A percentile compares a stretch with the other conserved stretches of the same genome.
Conservation (phyloP, 805 yeast species). For the Ogataea neopini region DNA sequence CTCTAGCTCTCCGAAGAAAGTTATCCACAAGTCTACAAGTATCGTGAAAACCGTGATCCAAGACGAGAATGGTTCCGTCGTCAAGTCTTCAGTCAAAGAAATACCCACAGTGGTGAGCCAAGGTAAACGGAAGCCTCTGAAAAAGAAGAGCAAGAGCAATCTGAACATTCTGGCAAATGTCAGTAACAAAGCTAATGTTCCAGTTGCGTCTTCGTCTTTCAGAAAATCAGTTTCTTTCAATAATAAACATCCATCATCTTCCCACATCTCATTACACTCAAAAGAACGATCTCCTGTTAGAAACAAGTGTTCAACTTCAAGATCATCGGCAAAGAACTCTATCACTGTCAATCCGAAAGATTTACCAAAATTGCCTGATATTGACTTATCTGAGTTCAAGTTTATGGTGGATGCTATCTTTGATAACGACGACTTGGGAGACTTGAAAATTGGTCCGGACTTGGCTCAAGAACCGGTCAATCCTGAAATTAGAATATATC, state of each 20-base stretch:
- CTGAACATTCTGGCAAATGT: conserved; percentile 22
- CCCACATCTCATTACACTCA: conserved; percentile 11
- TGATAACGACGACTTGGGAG: conserved; percentile 12
- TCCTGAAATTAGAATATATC: conserved; percentile 1
- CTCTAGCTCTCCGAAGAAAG: conserved; percentile 12
- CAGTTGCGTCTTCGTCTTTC: conserved; percentile 49
- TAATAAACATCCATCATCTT: conserved; percentile 15
- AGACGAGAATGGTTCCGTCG: conserved; percentile 34
- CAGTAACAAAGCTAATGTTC: conserved; percentile 30
- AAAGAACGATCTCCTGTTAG: not conserved
- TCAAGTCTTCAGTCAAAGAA: conserved; percentile 32
- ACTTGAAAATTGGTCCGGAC: conserved; percentile 3
- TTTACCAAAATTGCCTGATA: conserved; percentile 31
- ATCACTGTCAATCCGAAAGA: conserved; percentile 27
- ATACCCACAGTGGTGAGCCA: conserved; percentile 34
- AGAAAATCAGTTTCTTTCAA: conserved; percentile 50
- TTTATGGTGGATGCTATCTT: conserved; percentile 35
- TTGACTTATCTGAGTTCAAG: conserved; percentile 31
- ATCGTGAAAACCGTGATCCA: conserved; percentile 36
- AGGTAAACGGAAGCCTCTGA: conserved; percentile 22
- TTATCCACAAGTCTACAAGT: conserved; percentile 29
- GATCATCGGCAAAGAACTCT: not conserved
- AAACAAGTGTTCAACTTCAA: not conserved
- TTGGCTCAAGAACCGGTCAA: not conserved
- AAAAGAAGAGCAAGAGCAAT: conserved; percentile 12